These are phyloP conservation scores for Sicyos baderoa DNA, from an alignment of 306 rosid genomes.

Conservation along the genomic window DNA sequence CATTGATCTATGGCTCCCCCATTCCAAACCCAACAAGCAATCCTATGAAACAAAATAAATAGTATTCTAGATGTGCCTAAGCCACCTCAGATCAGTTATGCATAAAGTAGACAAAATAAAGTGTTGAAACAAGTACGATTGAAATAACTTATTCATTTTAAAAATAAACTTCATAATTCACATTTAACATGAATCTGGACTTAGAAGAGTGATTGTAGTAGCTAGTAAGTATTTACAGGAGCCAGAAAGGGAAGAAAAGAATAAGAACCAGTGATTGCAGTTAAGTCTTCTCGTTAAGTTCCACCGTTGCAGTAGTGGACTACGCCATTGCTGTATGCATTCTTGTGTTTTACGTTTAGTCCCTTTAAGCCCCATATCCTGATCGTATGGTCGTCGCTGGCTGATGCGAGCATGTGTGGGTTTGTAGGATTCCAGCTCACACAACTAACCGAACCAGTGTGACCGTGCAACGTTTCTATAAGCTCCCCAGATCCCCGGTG, in stretches of 20 bases:
- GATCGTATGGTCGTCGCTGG: constrained; percentile 89
- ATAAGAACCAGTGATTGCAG: constrained; percentile 27
- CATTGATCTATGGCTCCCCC: neutral
- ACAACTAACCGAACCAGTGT: constrained; percentile 89
- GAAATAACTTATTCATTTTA: constrained; percentile 18
- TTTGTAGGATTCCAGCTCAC: constrained; percentile 96
- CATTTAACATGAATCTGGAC: constrained; percentile 56
- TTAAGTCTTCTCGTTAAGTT: constrained; percentile 28
- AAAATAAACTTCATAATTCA: constrained; percentile 14
- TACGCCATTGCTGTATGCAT: constrained; percentile 58
- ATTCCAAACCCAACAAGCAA: neutral
- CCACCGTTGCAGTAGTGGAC: constrained; percentile 77
- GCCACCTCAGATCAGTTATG: neutral
- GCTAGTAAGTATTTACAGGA: constrained; percentile 70
- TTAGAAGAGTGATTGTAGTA: constrained; percentile 41
- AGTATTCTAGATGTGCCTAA: constrained; percentile 13
- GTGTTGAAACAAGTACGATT: neutral
- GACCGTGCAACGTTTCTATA: constrained; percentile 69
- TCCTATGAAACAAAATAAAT: neutral
- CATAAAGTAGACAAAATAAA: neutral
- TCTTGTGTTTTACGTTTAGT: constrained; percentile 45
- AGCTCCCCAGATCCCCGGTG: constrained; percentile 68
- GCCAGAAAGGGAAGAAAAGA: constrained; percentile 40
- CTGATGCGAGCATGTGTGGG: constrained; percentile 95
- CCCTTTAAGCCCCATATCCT: constrained; percentile 87